Percentiles rank a stretch among this genome's conserved stretches.
These are phyloP conservation scores for Hirsutella rhossiliensis DNA, from an alignment of 2,329 filamentous ascomycete species.

Conservation along the genomic window DNA sequence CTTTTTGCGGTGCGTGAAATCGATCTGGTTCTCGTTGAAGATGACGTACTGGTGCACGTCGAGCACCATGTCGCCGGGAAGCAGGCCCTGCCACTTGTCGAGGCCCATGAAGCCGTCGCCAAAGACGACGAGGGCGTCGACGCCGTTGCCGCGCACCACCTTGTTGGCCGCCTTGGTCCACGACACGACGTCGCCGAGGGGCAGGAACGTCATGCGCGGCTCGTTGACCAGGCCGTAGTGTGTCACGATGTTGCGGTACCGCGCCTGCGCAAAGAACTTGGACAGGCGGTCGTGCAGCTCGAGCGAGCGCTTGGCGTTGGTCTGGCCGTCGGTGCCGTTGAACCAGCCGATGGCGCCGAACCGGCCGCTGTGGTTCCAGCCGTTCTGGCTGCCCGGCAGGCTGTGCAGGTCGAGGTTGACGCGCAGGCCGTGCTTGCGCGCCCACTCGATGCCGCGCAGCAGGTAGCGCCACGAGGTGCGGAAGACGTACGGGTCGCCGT, in stretches of 20 bases:
- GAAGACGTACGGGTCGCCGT: slow-evolving; percentile 76
- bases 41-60: slow-evolving; percentile 98
- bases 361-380: slow-evolving; percentile 91
- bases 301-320: slow-evolving; percentile 70
- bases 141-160: slow-evolving; percentile 64
- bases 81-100: slow-evolving; percentile 76
- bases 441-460: slow-evolving; percentile 85
- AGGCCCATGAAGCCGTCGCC: slow-evolving; percentile 93
- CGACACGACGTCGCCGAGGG: slow-evolving; percentile 51
- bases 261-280: slow-evolving; percentile 83
- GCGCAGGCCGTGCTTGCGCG: slow-evolving; percentile 79
- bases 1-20: slow-evolving; percentile 70
- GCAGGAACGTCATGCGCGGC: slow-evolving; percentile 70
- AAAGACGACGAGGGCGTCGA: slow-evolving; percentile 64
- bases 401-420: slow-evolving; percentile 90
- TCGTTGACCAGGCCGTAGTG: slow-evolving; percentile 96
- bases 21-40: slow-evolving; percentile 84
- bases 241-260: slow-evolving; percentile 82
- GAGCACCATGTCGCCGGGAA: slow-evolving; percentile 65
- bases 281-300: slow-evolving; percentile 81
- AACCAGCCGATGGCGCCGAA: slow-evolving; percentile 77
- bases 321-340: slow-evolving; percentile 71
- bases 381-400: slow-evolving; percentile 89
- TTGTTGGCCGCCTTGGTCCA: slow-evolving; percentile 71
- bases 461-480: slow-evolving; percentile 89